Percentiles rank a stretch among this genome's conserved stretches.
phyloP scores from a whole-genome alignment of 2,329 filamentous ascomycete species.

The Colletotrichum sp. region DNA sequence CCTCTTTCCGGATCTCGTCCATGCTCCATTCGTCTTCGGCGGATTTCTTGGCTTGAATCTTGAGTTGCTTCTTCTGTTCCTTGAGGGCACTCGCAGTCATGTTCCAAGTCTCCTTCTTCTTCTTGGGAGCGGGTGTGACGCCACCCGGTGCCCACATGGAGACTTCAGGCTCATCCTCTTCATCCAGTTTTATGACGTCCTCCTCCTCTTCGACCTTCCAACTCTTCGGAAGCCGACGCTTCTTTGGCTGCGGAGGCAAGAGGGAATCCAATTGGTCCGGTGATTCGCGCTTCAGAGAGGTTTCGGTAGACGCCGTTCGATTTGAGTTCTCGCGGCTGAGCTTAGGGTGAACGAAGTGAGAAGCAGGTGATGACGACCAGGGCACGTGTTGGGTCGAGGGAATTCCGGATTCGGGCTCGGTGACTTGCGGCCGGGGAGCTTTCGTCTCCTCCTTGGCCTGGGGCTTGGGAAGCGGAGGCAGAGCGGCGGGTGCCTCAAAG shows the following conservation, averaged over 20 bases:
- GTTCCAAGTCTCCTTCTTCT: slow-evolving; percentile 65
- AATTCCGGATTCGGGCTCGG: neutral
- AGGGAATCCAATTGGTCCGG: slow-evolving; percentile 34
- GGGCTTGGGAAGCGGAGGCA: slow-evolving; percentile 37
- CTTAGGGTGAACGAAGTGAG: slow-evolving; percentile 47
- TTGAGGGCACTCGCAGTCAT: slow-evolving; percentile 76
- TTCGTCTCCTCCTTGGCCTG: slow-evolving; percentile 29
- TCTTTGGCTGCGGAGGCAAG: slow-evolving; percentile 54
- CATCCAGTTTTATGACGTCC: slow-evolving; percentile 26
- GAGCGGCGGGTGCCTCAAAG: slow-evolving; percentile 63
- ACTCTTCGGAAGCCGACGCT: slow-evolving; percentile 67
- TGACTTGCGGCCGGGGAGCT: slow-evolving; percentile 22
- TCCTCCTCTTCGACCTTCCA: slow-evolving; percentile 28
- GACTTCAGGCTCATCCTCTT: slow-evolving; percentile 35
- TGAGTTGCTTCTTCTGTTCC: slow-evolving; percentile 78
- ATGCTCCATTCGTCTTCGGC: slow-evolving; percentile 44
- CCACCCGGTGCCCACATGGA: slow-evolving; percentile 1
- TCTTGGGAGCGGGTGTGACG: slow-evolving; percentile 36
- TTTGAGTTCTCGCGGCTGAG: slow-evolving; percentile 20
- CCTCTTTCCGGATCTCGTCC: slow-evolving; percentile 50
- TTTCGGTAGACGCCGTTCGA: slow-evolving; percentile 25
- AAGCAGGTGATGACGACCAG: slow-evolving; percentile 74
- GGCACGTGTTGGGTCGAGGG: slow-evolving; percentile 49
- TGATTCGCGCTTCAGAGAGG: slow-evolving; percentile 48
- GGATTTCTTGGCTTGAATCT: slow-evolving; percentile 61